phyloP scores from a whole-genome alignment of 306 rosid species.

The Castanea sativa region DNA sequence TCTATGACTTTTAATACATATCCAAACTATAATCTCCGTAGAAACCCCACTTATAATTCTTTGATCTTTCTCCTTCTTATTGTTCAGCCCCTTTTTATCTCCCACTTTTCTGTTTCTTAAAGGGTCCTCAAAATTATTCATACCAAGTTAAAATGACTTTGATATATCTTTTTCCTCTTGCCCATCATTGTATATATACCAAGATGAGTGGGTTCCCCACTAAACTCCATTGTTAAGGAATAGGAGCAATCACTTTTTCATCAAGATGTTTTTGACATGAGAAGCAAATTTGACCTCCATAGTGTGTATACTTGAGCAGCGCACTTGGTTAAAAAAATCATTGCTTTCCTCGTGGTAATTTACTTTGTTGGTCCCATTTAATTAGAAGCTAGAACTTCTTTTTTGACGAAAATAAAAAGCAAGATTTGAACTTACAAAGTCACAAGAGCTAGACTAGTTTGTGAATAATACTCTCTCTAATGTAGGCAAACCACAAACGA shows the following conservation, averaged over 20 bases:
- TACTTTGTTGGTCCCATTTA: conserved; percentile 29
- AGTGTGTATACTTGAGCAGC: conserved; percentile 40
- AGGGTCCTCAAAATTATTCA: conserved; percentile 42
- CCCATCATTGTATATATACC: conserved; percentile 29
- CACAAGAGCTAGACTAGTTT: not conserved
- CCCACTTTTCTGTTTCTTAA: conserved; percentile 44
- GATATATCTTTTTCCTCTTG: conserved; percentile 18
- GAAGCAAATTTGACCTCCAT: conserved; percentile 41
- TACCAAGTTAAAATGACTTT: conserved; percentile 19
- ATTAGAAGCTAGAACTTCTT: not conserved
- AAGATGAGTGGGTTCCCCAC: conserved; percentile 66
- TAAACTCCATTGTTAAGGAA: conserved; percentile 37
- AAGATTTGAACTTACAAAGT: not conserved
- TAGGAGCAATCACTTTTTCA: conserved; percentile 24
- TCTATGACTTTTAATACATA: not conserved
- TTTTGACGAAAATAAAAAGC: not conserved
- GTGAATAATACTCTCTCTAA: no score
- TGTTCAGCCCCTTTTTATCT: not conserved
- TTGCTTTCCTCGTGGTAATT: conserved; percentile 28
- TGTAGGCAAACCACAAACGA: no score
- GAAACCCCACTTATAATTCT: not conserved
- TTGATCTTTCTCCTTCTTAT: not conserved
- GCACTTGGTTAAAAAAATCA: conserved; percentile 37
- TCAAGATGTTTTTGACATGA: conserved; percentile 31
- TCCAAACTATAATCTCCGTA: not conserved